A percentile compares a stretch with the other conserved stretches of the same genome.
These are phyloP conservation scores for Tilletia setariae DNA, from an alignment of 1,284 basidiomycete genomes.

Conservation along the genomic window DNA sequence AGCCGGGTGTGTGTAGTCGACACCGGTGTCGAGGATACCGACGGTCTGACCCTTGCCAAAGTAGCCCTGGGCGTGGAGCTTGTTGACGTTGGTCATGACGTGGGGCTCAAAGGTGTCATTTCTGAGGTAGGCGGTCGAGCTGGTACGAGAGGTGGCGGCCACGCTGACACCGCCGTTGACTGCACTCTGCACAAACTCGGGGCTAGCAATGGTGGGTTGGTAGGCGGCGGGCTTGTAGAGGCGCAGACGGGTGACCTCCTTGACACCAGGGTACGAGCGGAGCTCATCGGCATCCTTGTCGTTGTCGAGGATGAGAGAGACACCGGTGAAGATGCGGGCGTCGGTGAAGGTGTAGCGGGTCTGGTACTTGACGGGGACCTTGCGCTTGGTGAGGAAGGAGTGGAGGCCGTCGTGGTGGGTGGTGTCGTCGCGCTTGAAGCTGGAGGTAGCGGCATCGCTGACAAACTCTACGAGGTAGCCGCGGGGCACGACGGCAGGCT, in stretches of 20 bases:
- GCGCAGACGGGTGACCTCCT: constrained; percentile 28
- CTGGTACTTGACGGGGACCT: constrained; percentile 25
- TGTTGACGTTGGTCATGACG: constrained; percentile 57
- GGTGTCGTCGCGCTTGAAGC: constrained; percentile 13
- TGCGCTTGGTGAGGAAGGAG: constrained; percentile 32
- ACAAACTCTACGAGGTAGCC: constrained; percentile 14
- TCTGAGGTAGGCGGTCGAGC: constrained; percentile 6
- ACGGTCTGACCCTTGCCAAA: constrained; percentile 62
- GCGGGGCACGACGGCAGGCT: constrained; percentile 4
- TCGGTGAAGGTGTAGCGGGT: constrained; percentile 36
- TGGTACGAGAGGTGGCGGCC: constrained; percentile 18
- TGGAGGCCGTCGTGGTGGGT: constrained; percentile 31
- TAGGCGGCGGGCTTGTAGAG: constrained; percentile 33
- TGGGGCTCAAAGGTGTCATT: constrained; percentile 39
- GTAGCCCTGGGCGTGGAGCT: constrained; percentile 61
- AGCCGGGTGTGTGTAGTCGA: constrained; percentile 65
- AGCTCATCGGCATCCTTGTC: constrained; percentile 34
- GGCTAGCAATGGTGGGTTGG: constrained; percentile 27
- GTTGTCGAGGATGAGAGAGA: constrained; percentile 33
- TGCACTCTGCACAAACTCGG: constrained; percentile 31
- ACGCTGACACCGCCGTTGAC: constrained; percentile 20
- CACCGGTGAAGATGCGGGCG: constrained; percentile 33
- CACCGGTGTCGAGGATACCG: constrained; percentile 59
- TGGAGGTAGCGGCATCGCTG: background rate
- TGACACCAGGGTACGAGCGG: constrained; percentile 30